Evolutionary conservation across 2,329 filamentous ascomycete genomes (phyloP).

Genomic region (Cladobotryum protrusum): DNA sequence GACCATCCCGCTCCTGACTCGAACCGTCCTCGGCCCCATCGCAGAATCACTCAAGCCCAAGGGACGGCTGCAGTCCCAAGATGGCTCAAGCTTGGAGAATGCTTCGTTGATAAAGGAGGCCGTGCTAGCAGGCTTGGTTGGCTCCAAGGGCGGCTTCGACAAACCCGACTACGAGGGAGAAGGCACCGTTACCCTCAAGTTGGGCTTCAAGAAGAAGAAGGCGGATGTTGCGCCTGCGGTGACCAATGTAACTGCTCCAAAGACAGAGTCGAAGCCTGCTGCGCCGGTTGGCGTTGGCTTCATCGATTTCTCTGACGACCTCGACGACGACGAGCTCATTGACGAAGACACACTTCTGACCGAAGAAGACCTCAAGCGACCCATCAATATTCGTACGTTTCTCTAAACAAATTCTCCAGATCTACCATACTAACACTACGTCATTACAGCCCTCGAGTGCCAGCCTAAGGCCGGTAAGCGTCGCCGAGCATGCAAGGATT

Average conservation of each 20-base stretch:
- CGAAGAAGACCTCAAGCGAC: conserved; percentile 73
- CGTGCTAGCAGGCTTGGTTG: conserved; percentile 73
- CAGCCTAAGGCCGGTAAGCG: conserved; percentile 82
- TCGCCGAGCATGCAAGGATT: conserved; percentile 94
- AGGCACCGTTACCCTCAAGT: conserved; percentile 48
- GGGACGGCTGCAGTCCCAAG: conserved; percentile 10
- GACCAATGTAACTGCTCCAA: conserved; percentile 40
- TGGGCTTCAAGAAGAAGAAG: conserved; percentile 33
- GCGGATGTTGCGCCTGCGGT: conserved; percentile 20
- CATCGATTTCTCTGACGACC: conserved; percentile 46
- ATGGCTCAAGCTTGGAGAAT: conserved; percentile 2
- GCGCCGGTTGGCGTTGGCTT: conserved; percentile 58
- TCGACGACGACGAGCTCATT: conserved; percentile 69
- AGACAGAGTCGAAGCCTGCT: conserved; percentile 34
- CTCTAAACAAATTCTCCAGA: conserved; percentile 1
- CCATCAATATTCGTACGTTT: conserved; percentile 72
- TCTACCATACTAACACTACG: background rate
- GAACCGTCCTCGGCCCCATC: conserved; percentile 27
- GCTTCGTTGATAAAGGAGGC: conserved; percentile 53
- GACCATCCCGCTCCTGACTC: conserved; percentile 56
- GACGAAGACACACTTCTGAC: conserved; percentile 85
- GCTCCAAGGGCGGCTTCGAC: conserved; percentile 57
- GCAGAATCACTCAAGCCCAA: conserved; percentile 10
- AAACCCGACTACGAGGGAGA: conserved; percentile 59
- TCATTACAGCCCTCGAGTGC: conserved; percentile 65